These are phyloP conservation scores for Dalechampia spathulata DNA, from an alignment of 441 rosid species.

Conservation along the genomic window DNA sequence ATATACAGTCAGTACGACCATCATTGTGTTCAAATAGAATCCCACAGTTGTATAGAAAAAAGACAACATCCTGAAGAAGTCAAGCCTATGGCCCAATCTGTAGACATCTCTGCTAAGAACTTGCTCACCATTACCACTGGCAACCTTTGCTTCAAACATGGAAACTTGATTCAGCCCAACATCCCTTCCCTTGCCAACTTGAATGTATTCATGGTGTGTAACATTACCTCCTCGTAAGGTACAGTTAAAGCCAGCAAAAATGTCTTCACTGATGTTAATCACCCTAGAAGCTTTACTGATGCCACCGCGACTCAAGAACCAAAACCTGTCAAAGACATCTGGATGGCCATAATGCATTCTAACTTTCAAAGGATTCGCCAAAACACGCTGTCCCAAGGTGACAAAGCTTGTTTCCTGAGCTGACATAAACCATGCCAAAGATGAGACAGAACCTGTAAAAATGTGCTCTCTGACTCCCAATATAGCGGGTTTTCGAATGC, in stretches of 20 bases:
- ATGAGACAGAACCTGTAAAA: conserved; percentile 93
- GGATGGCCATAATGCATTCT: conserved; percentile 96
- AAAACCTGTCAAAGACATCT: conserved; percentile 85
- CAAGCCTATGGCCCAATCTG: conserved; percentile 81
- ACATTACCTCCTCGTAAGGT: conserved; percentile 83
- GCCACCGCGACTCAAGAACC: conserved; percentile 88
- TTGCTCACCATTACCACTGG: conserved; percentile 90
- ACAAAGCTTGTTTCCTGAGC: conserved; percentile 91
- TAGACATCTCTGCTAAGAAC: conserved; percentile 84
- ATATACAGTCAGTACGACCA: conserved; percentile 67
- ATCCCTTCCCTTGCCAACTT: conserved; percentile 91
- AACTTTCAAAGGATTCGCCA: conserved; percentile 82
- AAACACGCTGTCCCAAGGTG: conserved; percentile 87
- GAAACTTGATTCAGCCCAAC: conserved; percentile 85
- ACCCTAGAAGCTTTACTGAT: conserved; percentile 87
- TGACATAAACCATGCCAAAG: conserved; percentile 95
- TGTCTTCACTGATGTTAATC: conserved; percentile 87
- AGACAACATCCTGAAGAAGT: conserved; percentile 92
- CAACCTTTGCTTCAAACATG: conserved; percentile 87
- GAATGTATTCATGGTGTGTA: conserved; percentile 86
- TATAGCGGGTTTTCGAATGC: conserved; percentile 76
- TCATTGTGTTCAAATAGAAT: conserved; percentile 71
- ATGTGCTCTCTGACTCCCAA: conserved; percentile 88
- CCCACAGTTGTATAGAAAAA: conserved; percentile 81
- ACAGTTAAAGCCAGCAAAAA: conserved; percentile 93